phyloP scores from a whole-genome alignment of 768 basidiomycete species.

The Pisolithus albus region DNA sequence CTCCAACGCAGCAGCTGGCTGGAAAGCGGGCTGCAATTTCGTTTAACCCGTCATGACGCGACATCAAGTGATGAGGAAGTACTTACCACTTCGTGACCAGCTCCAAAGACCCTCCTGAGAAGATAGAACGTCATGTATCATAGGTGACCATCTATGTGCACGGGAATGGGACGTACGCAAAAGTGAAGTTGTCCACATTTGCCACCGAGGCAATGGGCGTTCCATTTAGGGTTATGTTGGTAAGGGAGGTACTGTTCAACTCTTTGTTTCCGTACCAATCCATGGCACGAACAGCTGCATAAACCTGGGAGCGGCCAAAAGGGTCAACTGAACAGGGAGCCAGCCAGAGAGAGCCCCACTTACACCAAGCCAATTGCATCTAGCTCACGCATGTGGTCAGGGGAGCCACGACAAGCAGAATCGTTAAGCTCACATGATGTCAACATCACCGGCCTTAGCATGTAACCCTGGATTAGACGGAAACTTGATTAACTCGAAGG shows the following conservation, averaged over 20 bases:
- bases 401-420: neutral
- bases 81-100: constrained; percentile 61
- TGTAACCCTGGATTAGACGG: neutral
- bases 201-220: constrained; percentile 50
- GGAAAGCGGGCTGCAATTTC: constrained; percentile 47
- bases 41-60: neutral
- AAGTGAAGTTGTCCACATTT: constrained; percentile 61
- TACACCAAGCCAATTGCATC: constrained; percentile 30
- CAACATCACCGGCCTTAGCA: constrained; percentile 22
- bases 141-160: too few species aligned
- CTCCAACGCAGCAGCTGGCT: constrained; percentile 49
- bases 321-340: neutral
- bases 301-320: constrained; percentile 17
- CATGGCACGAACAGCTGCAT: constrained; percentile 37
- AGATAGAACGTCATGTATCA: neutral
- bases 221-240: constrained; percentile 53
- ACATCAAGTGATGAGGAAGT: neutral
- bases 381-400: constrained; percentile 6
- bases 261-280: constrained; percentile 40
- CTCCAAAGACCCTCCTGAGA: constrained; percentile 44
- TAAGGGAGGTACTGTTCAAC: constrained; percentile 35
- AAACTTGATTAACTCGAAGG: neutral
- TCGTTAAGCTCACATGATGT: constrained; percentile 17
- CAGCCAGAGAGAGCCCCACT: constrained; percentile 5
- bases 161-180: constrained; percentile 44